Evolutionary conservation across 768 basidiomycete genomes (phyloP), one percentile per base, ranked within the genome.

Genomic region (Trametes cubensis): DNA sequence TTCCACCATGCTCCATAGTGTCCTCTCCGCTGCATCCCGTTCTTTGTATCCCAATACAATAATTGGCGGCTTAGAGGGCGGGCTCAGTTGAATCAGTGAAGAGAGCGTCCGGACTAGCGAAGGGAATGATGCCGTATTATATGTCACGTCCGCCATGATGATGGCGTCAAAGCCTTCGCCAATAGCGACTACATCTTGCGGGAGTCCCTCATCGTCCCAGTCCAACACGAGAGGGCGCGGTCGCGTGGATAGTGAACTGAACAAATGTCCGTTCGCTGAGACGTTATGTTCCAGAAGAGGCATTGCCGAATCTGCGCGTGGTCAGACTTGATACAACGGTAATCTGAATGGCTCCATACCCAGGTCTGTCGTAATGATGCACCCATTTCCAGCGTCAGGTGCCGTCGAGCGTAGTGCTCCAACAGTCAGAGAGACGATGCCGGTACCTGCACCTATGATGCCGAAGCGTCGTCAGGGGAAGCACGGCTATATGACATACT

Each of bases 61-160:
- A 0, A 80, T 66, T 1, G 83, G 81, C 0, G 79, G 76, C 4
- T 25, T 39, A 1, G 30, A 28, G n/a, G 59, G 52, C 13, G 61
- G 39, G 21, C 40, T 55, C 18, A 61, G n/a, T 0, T 34, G 41
- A 23, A 86, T 66, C 5, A 95, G 77, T 2, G 74, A 70, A 5
- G 77, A 74, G 23, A 96, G 75, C 0, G 92, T 94, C n/a, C 76
- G 75, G 18, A 93, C 73, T 42, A 96, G 83, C 0, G 89, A 79
- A 2, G 90, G 84, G 73, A 96, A 97, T 1, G 92, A 89, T 1
- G 86, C 77, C 0, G 91, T 92, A 75, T 96, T 96, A 77, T 95
- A 96, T 1, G 93, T 89, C 8, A 95, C 92, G 68, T 97, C 95
- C 14, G 94, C 91, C 86, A 95, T 93, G 91, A 94, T 72, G 55